Evolutionary conservation across 225 moss, liverwort and hornwort genomes (phyloP).

Genomic region (Lunularia cruciata): DNA sequence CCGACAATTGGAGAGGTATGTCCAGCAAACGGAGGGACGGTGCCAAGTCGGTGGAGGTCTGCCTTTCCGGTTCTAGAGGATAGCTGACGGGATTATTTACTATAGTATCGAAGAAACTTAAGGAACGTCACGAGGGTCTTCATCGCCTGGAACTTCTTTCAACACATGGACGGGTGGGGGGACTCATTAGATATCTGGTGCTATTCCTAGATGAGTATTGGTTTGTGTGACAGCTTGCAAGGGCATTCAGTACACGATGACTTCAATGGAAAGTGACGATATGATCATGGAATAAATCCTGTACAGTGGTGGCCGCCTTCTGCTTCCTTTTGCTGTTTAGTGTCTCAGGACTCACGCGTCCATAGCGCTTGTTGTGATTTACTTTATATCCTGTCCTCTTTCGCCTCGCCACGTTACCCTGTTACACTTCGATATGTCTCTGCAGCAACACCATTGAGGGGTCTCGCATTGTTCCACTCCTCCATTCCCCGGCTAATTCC

Average conservation of each 20-base stretch:
- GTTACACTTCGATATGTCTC: no score
- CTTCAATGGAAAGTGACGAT: neutral
- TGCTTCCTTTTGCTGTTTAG: no score
- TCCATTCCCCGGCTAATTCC: no score
- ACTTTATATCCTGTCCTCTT: no score
- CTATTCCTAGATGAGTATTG: neutral
- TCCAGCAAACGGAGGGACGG: neutral
- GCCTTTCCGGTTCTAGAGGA: slow-evolving; percentile 17
- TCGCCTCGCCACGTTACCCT: no score
- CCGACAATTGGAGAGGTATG: neutral
- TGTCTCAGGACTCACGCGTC: no score
- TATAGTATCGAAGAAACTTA: neutral
- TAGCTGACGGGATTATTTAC: neutral
- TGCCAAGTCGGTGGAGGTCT: slow-evolving; percentile 16
- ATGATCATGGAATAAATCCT: neutral
- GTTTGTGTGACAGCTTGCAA: neutral
- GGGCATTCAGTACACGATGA: neutral
- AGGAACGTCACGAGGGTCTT: neutral
- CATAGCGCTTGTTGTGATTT: no score
- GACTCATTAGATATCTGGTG: neutral
- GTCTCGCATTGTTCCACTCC: no score
- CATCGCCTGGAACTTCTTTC: neutral
- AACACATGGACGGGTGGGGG: neutral
- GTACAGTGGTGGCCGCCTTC: neutral
- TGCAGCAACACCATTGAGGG: no score